These are phyloP conservation scores for Gastrolobium villosum DNA, from an alignment of 306 rosid genomes.

Conservation along the genomic window DNA sequence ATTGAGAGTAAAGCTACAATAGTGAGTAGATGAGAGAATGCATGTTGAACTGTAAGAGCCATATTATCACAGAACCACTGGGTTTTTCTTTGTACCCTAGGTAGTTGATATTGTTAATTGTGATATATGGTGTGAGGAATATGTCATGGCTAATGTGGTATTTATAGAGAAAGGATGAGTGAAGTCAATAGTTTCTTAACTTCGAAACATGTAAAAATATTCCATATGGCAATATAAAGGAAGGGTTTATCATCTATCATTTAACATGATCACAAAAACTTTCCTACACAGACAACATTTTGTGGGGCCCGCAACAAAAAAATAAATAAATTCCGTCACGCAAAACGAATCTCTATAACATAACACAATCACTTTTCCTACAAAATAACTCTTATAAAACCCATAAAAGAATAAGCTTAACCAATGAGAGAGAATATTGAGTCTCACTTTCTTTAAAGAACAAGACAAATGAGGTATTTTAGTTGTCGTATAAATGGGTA, in stretches of 20 bases:
- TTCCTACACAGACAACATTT: too few relatives aligned
- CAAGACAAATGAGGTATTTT: constrained; percentile 27
- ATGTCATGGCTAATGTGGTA: constrained; percentile 34
- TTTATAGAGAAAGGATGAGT: constrained; percentile 47
- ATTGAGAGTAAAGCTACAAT: constrained; percentile 31
- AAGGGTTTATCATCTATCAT: too few relatives aligned
- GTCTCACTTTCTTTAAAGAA: constrained; percentile 36
- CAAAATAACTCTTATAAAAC: too few relatives aligned
- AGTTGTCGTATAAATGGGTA: too few relatives aligned
- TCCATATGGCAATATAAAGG: constrained; percentile 21
- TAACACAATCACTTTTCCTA: too few relatives aligned
- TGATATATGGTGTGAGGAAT: constrained; percentile 33
- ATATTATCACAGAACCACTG: constrained; percentile 29
- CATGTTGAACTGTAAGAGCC: constrained; percentile 39
- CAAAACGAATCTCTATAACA: too few relatives aligned
- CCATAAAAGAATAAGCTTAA: constrained; percentile 26
- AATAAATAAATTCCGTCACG: too few relatives aligned
- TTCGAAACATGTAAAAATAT: constrained; percentile 28
- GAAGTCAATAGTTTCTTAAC: neutral
- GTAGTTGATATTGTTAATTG: neutral
- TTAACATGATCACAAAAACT: too few relatives aligned
- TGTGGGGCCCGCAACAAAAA: too few relatives aligned
- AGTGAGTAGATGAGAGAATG: neutral
- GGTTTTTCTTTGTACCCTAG: constrained; percentile 11
- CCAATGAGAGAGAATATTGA: neutral